Conservation (phyloP, 352 stramenopile species). For the Phytopythium oedochilum region DNA sequence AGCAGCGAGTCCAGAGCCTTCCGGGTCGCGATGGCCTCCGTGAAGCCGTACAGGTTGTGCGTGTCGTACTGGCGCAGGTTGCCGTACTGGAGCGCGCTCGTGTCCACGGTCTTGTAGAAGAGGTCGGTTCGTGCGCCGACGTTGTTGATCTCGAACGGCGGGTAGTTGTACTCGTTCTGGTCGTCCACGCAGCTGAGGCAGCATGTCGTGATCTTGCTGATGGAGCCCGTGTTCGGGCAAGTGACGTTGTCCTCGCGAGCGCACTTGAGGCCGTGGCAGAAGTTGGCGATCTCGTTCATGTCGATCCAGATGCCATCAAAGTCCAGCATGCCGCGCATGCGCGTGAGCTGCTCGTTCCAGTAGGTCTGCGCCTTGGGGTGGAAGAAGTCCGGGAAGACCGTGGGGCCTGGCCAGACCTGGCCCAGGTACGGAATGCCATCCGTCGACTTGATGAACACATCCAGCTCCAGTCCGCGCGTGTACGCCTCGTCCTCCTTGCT, state of each 20-base stretch:
- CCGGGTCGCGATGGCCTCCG: slow-evolving; percentile 66
- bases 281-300: slow-evolving; percentile 87
- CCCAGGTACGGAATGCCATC: slow-evolving; percentile 55
- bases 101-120: slow-evolving; percentile 62
- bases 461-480: slow-evolving; percentile 42
- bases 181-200: slow-evolving; percentile 36
- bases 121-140: slow-evolving; percentile 26
- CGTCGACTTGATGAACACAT: slow-evolving; percentile 79
- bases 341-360: slow-evolving; percentile 59
- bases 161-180: slow-evolving; percentile 47
- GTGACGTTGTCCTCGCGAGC: slow-evolving; percentile 23
- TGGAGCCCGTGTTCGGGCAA: slow-evolving; percentile 28
- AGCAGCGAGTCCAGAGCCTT: slow-evolving; percentile 38
- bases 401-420: slow-evolving; percentile 80
- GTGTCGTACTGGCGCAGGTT: slow-evolving; percentile 66
- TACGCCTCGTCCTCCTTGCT: slow-evolving; percentile 46
- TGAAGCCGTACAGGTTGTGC: slow-evolving; percentile 80
- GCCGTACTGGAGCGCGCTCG: slow-evolving; percentile 47
- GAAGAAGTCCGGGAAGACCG: slow-evolving; percentile 81
- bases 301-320: slow-evolving; percentile 86
- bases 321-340: slow-evolving; percentile 40
- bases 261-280: slow-evolving; percentile 46
- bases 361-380: slow-evolving; percentile 55
- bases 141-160: slow-evolving; percentile 61
- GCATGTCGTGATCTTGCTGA: slow-evolving; percentile 35